Evolutionary conservation across 306 rosid species (phyloP).

Genomic region (Vigna radiata): DNA sequence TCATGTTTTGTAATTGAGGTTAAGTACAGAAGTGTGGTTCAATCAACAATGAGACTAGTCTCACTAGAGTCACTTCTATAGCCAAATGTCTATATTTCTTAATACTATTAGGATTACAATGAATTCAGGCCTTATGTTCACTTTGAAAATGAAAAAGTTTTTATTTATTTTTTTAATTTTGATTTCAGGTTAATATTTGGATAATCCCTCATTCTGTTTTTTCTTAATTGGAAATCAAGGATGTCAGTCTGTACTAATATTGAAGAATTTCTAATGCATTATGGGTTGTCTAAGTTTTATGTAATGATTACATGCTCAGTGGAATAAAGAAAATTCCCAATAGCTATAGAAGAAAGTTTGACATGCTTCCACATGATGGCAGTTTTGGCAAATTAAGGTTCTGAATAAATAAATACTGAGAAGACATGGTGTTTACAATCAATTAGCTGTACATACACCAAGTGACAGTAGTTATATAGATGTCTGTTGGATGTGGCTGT

Average conservation of each 20-base stretch:
- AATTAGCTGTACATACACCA: not conserved
- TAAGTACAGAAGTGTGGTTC: not conserved
- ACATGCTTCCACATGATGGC: constrained; percentile 20
- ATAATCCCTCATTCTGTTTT: not conserved
- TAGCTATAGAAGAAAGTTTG: constrained; percentile 24
- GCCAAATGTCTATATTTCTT: constrained; percentile 4
- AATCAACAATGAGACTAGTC: constrained; percentile 25
- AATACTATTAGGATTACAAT: not conserved
- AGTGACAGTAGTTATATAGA: not conserved
- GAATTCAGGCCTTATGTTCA: constrained; percentile 13
- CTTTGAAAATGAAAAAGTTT: not conserved
- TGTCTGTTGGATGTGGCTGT: constrained; percentile 27
- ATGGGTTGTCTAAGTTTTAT: not conserved
- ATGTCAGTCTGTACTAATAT: not conserved
- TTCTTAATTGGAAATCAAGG: not conserved
- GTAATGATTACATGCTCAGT: constrained; percentile 21
- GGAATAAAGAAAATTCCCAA: not conserved
- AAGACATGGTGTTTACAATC: constrained; percentile 9
- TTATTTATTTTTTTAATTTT: not conserved
- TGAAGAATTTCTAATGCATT: constrained; percentile 18
- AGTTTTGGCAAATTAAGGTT: constrained; percentile 25
- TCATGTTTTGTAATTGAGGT: constrained; percentile 34
- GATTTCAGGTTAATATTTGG: not conserved
- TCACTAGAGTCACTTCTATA: constrained; percentile 15
- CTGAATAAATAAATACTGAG: not conserved